phyloP scores from a whole-genome alignment of 495 filamentous ascomycete genomes.

The Corynascus novoguineensis region DNA sequence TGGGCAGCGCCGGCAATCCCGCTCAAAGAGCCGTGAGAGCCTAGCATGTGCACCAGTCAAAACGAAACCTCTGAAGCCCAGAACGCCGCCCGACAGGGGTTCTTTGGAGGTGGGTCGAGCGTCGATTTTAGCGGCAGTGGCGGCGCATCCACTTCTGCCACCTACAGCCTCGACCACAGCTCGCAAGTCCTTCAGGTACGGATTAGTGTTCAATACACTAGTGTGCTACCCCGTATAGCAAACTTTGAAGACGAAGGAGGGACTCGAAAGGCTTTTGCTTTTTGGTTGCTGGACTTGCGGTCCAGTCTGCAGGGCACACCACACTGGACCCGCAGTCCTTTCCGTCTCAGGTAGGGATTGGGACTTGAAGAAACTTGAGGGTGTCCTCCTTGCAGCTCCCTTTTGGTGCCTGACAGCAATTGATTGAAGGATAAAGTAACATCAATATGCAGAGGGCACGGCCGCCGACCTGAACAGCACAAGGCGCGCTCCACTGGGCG shows the following conservation, averaged over 20 bases:
- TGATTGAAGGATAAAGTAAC: background rate
- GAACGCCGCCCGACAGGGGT: constrained; percentile 3
- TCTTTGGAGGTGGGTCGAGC: background rate
- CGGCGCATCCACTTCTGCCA: too few relatives aligned
- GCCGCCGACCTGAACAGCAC: background rate
- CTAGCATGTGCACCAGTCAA: background rate
- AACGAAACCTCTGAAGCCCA: background rate
- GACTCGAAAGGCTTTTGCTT: too few relatives aligned
- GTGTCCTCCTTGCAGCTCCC: constrained; percentile 2
- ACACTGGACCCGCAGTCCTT: background rate
- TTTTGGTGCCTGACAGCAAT: constrained; percentile 2
- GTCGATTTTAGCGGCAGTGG: background rate
- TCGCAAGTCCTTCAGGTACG: too few relatives aligned
- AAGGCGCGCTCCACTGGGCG: background rate
- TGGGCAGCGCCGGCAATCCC: constrained; percentile 13
- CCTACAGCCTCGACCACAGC: background rate
- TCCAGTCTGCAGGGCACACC: background rate
- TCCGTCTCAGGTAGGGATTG: background rate
- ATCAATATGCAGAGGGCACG: background rate
- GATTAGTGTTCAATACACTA: too few relatives aligned
- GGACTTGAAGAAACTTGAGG: too few relatives aligned
- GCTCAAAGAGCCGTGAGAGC: constrained; percentile 9
- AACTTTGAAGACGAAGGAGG: too few relatives aligned
- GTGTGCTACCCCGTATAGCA: too few relatives aligned
- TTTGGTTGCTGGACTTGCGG: background rate